phyloP scores from a whole-genome alignment of 805 yeast genomes.

The Candida easanensis region DNA sequence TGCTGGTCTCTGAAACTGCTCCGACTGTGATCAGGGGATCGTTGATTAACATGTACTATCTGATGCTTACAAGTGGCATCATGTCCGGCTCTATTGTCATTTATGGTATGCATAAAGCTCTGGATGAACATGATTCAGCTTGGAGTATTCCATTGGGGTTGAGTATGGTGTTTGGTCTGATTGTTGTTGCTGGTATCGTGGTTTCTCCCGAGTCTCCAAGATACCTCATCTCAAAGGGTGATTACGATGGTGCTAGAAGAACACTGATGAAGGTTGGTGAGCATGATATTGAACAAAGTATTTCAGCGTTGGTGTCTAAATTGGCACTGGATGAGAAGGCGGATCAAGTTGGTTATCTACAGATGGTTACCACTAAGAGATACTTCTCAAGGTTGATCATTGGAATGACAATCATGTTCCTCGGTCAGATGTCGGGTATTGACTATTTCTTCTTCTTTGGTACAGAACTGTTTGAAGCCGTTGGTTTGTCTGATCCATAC shows the following conservation, averaged over 20 bases:
- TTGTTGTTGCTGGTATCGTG: conserved; percentile 59
- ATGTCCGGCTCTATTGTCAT: conserved; percentile 63
- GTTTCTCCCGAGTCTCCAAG: conserved; percentile 70
- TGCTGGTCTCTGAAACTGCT: conserved; percentile 65
- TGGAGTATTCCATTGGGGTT: conserved; percentile 69
- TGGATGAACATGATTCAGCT: conserved; percentile 41
- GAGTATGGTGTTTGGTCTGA: conserved; percentile 37
- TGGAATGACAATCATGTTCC: conserved; percentile 55
- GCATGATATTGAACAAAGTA: conserved; percentile 34
- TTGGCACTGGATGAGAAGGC: conserved; percentile 11
- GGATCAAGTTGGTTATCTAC: conserved; percentile 40
- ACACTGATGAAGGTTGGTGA: conserved; percentile 49
- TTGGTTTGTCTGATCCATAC: conserved; percentile 51
- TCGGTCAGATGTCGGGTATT: conserved; percentile 63
- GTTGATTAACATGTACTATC: conserved; percentile 61
- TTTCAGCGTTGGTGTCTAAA: conserved; percentile 7
- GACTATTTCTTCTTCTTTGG: conserved; percentile 70
- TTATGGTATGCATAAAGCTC: conserved; percentile 44
- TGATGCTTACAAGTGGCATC: conserved; percentile 63
- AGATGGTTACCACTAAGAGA: conserved; percentile 38
- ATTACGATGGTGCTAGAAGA: conserved; percentile 52
- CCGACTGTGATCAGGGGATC: conserved; percentile 68
- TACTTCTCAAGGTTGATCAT: conserved; percentile 40
- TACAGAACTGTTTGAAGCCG: conserved; percentile 53
- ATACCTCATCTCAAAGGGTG: conserved; percentile 50